phyloP scores from a whole-genome alignment of 176 grass and related monocot species.

The Carex cristatella region DNA sequence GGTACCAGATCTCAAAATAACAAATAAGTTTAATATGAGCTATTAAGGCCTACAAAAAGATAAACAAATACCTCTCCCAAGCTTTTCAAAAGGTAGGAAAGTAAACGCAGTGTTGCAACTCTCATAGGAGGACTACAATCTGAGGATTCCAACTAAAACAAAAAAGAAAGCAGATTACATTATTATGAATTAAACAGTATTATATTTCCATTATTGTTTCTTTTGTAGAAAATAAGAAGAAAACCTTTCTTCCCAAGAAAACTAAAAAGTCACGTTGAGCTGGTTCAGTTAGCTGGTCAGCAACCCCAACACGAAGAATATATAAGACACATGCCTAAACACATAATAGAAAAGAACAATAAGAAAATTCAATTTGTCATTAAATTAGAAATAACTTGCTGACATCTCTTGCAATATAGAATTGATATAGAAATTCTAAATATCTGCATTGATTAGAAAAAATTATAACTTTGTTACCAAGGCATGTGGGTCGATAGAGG shows the following conservation, averaged over 20 bases:
- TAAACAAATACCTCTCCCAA: slow-evolving; percentile 64
- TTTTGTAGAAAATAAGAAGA: slow-evolving; percentile 25
- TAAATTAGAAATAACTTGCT: slow-evolving; percentile 14
- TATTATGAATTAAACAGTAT: slow-evolving; percentile 1
- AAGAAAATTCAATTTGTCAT: slow-evolving; percentile 23
- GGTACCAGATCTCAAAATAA: background rate
- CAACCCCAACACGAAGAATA: slow-evolving; percentile 81
- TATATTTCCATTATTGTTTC: background rate
- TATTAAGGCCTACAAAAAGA: background rate
- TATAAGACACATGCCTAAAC: slow-evolving; percentile 86
- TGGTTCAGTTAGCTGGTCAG: slow-evolving; percentile 89
- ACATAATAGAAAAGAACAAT: slow-evolving; percentile 38
- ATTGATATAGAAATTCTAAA: slow-evolving; percentile 8
- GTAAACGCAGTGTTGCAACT: slow-evolving; percentile 68
- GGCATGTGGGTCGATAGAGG: slow-evolving; percentile 65
- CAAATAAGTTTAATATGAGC: background rate
- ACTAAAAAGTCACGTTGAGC: slow-evolving; percentile 74
- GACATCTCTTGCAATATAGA: slow-evolving; percentile 6
- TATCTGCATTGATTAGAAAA: slow-evolving; percentile 9
- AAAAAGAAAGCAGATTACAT: slow-evolving; percentile 19
- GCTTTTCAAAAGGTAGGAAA: slow-evolving; percentile 87
- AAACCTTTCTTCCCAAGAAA: slow-evolving; percentile 90
- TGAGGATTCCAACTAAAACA: slow-evolving; percentile 75
- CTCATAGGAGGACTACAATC: slow-evolving; percentile 63
- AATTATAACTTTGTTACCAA: slow-evolving; percentile 48